Evolutionary conservation across 2,329 filamentous ascomycete species (phyloP), one percentile per base, ranked within the genome.

Genomic region (Fusarium avenaceum): DNA sequence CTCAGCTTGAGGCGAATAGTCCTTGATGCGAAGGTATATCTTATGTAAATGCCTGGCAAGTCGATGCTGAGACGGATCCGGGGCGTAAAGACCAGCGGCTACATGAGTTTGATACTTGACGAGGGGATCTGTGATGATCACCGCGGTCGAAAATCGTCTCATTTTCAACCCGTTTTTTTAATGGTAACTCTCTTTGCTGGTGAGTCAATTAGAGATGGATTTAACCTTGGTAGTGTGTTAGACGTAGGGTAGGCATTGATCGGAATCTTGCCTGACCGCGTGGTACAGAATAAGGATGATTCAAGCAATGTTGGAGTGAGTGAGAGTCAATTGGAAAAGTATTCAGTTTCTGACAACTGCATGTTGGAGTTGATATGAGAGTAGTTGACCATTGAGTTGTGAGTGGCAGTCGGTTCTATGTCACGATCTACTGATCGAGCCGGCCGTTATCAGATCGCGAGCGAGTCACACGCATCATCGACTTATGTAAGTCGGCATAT

Each of bases 41-140:
- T 92, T 92, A 70, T 92, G 91, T 3, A 95, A 83, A 77, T 95
- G 91, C 40, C 92, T 83, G 7, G 92, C 92, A 8, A 93, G 82
- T 20, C 90, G 86, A 76, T 93, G 89, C 75, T 93, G 91, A 22
- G 90, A 86, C 7, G 87, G 87, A 77, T 95, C 92, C 10, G 91
- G 89, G 46, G 84, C 82, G 75, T 90, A 91, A 46, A 86, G 79
- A 49, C 89, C 88, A 6, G 89, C 90, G 8, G 89, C 86, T 35
- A 95, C 77, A 15, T 94, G 81, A 22, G 90, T 86, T 59, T 91
- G 87, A 77, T 95, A 95, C 66, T 93, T 89, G 64, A 94, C 87
- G 63, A 94, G 81, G 5, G 92, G 92, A 74, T 94, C 93, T 4
- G 88, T 89, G 71, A 90, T 89, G 57, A 85, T 83, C 32, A 90